phyloP scores from a whole-genome alignment of 1,139 yeast genomes.

The Kluyveromyces marxianus region DNA sequence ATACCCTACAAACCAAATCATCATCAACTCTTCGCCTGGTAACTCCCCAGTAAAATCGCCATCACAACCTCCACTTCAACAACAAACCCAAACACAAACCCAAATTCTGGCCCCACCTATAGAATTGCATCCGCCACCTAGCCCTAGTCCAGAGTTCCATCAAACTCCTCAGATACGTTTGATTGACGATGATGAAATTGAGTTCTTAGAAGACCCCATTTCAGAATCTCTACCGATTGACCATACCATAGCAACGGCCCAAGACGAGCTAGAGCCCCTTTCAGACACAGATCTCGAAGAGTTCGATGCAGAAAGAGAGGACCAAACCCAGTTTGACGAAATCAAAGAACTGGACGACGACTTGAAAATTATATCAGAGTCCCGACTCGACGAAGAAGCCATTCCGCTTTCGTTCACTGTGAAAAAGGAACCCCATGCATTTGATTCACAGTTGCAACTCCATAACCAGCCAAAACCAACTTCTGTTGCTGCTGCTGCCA shows the following conservation, averaged over 20 bases:
- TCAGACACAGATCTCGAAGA: constrained; percentile 29
- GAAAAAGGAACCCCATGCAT: constrained; percentile 6
- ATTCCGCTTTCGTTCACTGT: not conserved
- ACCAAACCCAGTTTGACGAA: constrained; percentile 18
- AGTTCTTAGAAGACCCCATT: constrained; percentile 7
- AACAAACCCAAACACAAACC: not conserved
- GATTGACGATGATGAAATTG: constrained; percentile 8
- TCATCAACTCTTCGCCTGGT: constrained; percentile 7
- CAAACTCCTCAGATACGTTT: constrained; percentile 5
- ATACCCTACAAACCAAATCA: constrained; percentile 1
- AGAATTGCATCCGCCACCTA: not conserved
- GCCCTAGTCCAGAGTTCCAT: not conserved
- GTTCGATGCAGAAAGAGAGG: constrained; percentile 31
- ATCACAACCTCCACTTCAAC: not conserved
- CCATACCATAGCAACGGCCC: not conserved
- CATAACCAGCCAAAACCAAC: not conserved
- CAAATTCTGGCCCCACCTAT: too few species aligned
- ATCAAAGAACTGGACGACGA: constrained; percentile 28
- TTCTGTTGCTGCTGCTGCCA: not conserved
- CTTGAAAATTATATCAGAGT: constrained; percentile 27
- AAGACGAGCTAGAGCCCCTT: constrained; percentile 7
- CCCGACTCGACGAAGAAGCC: constrained; percentile 16
- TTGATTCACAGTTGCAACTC: constrained; percentile 2
- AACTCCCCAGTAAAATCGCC: not conserved
- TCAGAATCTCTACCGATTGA: constrained; percentile 4